phyloP scores from a whole-genome alignment of 2,329 filamentous ascomycete genomes.

The Calonectria pauciramosa region DNA sequence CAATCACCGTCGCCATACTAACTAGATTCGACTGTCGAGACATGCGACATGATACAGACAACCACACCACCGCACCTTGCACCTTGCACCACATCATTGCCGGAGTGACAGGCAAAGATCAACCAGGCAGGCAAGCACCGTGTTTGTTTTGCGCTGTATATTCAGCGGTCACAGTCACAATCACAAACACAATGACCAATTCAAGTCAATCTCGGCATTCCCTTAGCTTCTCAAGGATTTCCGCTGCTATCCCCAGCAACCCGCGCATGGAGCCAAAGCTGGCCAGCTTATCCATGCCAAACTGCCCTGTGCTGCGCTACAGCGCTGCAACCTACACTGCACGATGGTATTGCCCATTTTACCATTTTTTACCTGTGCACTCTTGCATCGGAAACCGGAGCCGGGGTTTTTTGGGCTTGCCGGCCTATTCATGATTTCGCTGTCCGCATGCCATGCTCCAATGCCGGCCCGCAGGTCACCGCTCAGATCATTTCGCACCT shows the following conservation, averaged over 20 bases:
- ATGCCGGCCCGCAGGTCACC: constrained; percentile 6
- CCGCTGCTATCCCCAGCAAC: background rate
- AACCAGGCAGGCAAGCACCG: background rate
- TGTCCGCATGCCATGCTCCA: constrained; percentile 7
- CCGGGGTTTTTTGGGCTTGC: constrained; percentile 10
- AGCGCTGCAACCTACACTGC: constrained; percentile 8
- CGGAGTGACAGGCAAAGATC: background rate
- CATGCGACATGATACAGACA: constrained; percentile 18
- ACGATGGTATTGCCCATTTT: constrained; percentile 11
- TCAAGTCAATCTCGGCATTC: constrained; percentile 20
- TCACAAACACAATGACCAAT: background rate
- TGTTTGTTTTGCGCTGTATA: background rate
- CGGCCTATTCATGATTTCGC: background rate
- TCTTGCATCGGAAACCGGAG: constrained; percentile 30
- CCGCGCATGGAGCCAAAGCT: background rate
- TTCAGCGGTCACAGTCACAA: constrained; percentile 6
- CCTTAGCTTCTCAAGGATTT: constrained; percentile 17
- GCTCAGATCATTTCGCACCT: constrained; percentile 13
- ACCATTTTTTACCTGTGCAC: constrained; percentile 12
- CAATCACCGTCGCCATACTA: constrained; percentile 9
- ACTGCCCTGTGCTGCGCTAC: background rate
- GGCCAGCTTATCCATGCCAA: constrained; percentile 12
- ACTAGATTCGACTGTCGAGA: constrained; percentile 5
- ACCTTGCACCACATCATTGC: constrained; percentile 3
- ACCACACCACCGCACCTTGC: constrained; percentile 1